Evolutionary conservation across 2,329 filamentous ascomycete genomes (phyloP), one percentile per base, ranked within the genome.

Genomic region (Trichophyton benhamiae): DNA sequence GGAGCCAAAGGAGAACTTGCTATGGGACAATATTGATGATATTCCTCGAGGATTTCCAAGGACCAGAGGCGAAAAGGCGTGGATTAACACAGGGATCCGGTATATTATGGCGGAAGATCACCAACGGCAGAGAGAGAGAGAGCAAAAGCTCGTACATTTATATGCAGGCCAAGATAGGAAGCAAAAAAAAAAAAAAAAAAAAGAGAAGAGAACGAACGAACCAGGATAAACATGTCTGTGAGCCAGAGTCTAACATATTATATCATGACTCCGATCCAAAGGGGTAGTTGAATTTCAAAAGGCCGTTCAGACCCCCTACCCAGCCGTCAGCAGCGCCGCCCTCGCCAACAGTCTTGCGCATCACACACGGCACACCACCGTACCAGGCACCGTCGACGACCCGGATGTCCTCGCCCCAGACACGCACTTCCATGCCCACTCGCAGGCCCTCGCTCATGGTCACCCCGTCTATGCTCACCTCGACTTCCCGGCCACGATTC

Each of bases 201-300:
- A 57, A 36, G 15, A 57, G 30, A 38, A 59, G 7, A 46, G 13
- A 17, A 59, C n/a, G 27, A n/a, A 44, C 3, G 41, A 13, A 13
- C 33, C 22, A 20, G 9, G 38, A 27, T 30, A 30, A 30, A 30
- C 27, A 30, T 8, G 27, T 7, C 27, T 30, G 27, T 30, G 27
- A 30, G 6, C 27, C 27, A 7, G 27, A 7, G 6, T 30, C 27
- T 1, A 6, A 7, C 27, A 8, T 30, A 20, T 20, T 20, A 20
- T 3, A 20, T 46, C 41, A 61, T 15, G 60, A 48, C 60, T 79
- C 79, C 68, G 87, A 87, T 0, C 94, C 94, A 79, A 97, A 97
- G 0, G 92, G 91, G 76, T 96, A 89, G 73, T 99, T 99, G 72
- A 97, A 99, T 77, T 99, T 99, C 67, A 99, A 76, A 69, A 97